A percentile compares a stretch with the other conserved stretches of the same genome.
Conservation (phyloP, 805 yeast genomes). For the Pichia paraexigua region DNA sequence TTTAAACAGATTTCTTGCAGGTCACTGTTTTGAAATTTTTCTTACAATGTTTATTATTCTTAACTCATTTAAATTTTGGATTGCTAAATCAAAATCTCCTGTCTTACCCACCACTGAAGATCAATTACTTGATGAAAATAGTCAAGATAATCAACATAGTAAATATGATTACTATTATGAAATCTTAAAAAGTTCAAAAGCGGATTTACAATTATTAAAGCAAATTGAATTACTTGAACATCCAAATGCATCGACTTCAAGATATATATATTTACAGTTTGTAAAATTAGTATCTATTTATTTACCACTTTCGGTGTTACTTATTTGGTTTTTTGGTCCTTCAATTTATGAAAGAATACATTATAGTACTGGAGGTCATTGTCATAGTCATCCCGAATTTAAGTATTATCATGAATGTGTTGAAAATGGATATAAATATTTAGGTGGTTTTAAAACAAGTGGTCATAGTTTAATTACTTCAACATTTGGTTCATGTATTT, state of each 20-base stretch:
- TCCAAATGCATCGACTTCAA: background rate
- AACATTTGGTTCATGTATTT: constrained; percentile 26
- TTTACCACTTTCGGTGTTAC: constrained; percentile 16
- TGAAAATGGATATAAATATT: constrained; percentile 25
- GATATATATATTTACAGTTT: constrained; percentile 12
- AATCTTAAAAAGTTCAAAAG: background rate
- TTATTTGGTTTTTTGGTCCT: constrained; percentile 30
- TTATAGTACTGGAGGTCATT: constrained; percentile 33
- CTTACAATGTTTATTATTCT: constrained; percentile 7
- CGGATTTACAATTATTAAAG: constrained; percentile 1
- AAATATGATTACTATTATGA: background rate
- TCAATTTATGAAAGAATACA: constrained; percentile 28
- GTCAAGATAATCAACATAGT: background rate
- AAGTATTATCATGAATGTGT: constrained; percentile 18
- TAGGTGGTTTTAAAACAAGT: constrained; percentile 34
- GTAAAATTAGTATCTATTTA: constrained; percentile 17
- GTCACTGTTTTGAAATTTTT: constrained; percentile 24
- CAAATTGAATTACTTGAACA: background rate
- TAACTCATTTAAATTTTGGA: constrained; percentile 2
- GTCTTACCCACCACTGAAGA: constrained; percentile 15
- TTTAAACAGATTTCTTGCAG: constrained; percentile 23
- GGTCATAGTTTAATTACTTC: constrained; percentile 35
- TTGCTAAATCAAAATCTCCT: background rate
- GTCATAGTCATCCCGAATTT: constrained; percentile 19
- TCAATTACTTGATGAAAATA: background rate